Evolutionary conservation across 2,329 filamentous ascomycete genomes (phyloP), one percentile per base, ranked within the genome.

Genomic region (Dactylonectria estremocensis): DNA sequence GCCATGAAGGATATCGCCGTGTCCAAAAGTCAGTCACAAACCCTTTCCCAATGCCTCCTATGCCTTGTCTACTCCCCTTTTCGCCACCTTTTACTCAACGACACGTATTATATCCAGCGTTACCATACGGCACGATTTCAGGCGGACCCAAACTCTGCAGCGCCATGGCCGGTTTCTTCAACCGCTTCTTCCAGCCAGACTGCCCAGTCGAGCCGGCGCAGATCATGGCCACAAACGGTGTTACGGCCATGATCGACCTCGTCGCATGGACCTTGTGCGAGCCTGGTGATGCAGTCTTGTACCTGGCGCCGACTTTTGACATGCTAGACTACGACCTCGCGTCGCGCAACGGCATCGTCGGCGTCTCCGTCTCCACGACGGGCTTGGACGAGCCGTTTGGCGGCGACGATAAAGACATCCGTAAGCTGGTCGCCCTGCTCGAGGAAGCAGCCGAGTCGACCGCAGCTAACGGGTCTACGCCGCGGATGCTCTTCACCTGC

Each of bases 291-390:
- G 20, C 48, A 3, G 24, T 50, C 1, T 24, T 50, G 18, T 50
- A 50, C 48, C 18, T 31, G 24, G 24, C 48, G 24, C 48, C 48
- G 13, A 50, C 20, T 2, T 50, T 50, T 13, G 24, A 50, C 18
- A 50, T 50, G 48, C 48, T 50, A 7, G 48, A 50, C 48, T 50
- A 50, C 48, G 24, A 50, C 48, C 20, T 50, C 5, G 24, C 18
- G 4, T 22, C 24, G 3, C 48, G 48, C 6, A 50, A 50, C 18
- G 48, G 48, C 18, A 31, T 50, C 13, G 9, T 50, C 6, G 24
- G 10, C 13, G 20, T 50, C 10, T 8, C 48, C 14, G 48, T 50
- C 10, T 50, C 48, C 11, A 50, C 48, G 9, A 50, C 48, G 11
- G 22, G 13, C 18, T 20, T 50, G 22, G 24, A 50, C 7, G n/a